Base-by-base conservation (phyloP, 768 basidiomycete genomes). In the Harrya chromipes region DNA sequence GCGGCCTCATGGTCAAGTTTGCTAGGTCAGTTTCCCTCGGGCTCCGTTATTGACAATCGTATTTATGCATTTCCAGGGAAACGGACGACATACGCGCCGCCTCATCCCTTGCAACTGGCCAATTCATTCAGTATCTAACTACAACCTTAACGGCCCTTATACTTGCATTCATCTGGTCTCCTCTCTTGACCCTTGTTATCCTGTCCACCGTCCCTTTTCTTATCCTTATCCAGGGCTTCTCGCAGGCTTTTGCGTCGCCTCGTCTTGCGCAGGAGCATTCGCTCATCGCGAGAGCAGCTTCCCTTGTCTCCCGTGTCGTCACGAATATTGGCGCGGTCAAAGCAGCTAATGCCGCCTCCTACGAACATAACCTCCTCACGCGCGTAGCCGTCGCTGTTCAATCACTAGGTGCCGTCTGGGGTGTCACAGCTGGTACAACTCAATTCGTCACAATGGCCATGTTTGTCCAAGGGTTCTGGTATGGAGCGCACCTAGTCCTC, bases 381-480 rank as follows among this genome's bases (percentile, higher is more conserved):
- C 65, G 71, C 3, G 68, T 84, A 10, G 72, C 74, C 19, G 53
- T 43, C 0, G 75, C 80, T 6, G 80, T 85, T 11, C 66, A 72
- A 40, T 71, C 70, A 23, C 76, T 90, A 39, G 80, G 82, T 50
- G 63, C 74, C 20, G 74, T 94, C 4, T 98, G 94, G 93, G 90
- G 86, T 2, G 24, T 83, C 31, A 82, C 84, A 4, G 70, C 76
- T 2, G 87, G 81, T 17, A 52, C 85, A 13, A 80, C 79, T 3
- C 90, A 94, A 60, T 94, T 97, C 63, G 76, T 87, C 49, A 80
- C 87, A 60, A 85, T 94, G 77, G 80, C 80, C 23, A 94, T 97
- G 84, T 99, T 98, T 69, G 92, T 98, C 8, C 87, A 93, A 61
- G 94, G 86, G 0, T 98, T 98, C 70, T 97, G 95, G 94, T 98